A percentile compares a stretch with the other conserved stretches of the same genome.
phyloP scores from a whole-genome alignment of 768 basidiomycete species.

The Hypsizygus marmoreus region DNA sequence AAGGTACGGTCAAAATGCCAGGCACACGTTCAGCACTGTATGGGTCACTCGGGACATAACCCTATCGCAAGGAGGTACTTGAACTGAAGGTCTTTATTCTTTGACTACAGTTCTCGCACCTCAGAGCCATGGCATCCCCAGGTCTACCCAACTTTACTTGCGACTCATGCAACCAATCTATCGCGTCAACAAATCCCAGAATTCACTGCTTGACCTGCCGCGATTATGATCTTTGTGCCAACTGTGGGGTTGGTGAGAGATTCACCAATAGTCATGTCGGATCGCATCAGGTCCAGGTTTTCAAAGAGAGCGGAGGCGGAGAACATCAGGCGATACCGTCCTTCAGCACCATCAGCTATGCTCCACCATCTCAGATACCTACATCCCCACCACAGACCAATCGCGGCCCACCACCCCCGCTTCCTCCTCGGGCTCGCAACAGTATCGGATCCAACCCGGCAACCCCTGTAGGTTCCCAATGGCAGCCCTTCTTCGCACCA shows the following conservation, averaged over 20 bases:
- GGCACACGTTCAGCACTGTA: too few relatives aligned
- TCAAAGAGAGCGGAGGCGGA: constrained; percentile 12
- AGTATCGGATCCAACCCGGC: not conserved
- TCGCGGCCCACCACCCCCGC: not conserved
- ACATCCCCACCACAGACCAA: not conserved
- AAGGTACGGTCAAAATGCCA: too few relatives aligned
- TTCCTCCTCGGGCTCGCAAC: not conserved
- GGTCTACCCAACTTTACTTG: constrained; percentile 6
- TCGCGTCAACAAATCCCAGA: constrained; percentile 4
- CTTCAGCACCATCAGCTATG: constrained; percentile 6
- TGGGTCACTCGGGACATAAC: too few relatives aligned
- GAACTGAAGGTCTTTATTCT: too few relatives aligned
- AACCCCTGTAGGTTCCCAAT: constrained; percentile 1
- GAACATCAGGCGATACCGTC: constrained; percentile 7
- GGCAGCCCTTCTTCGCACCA: constrained; percentile 15
- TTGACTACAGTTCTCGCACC: too few relatives aligned
- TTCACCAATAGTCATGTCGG: constrained; percentile 9
- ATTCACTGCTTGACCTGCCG: constrained; percentile 12
- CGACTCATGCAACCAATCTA: constrained; percentile 11
- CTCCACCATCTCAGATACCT: not conserved
- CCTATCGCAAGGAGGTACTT: too few relatives aligned
- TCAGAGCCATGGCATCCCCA: not conserved
- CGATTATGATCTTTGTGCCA: constrained; percentile 15
- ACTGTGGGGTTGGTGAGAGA: constrained; percentile 12
- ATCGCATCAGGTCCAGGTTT: constrained; percentile 11